Evolutionary conservation across 768 basidiomycete genomes (phyloP), one percentile per base, ranked within the genome.

Genomic region (Kwoniella heveanensis): DNA sequence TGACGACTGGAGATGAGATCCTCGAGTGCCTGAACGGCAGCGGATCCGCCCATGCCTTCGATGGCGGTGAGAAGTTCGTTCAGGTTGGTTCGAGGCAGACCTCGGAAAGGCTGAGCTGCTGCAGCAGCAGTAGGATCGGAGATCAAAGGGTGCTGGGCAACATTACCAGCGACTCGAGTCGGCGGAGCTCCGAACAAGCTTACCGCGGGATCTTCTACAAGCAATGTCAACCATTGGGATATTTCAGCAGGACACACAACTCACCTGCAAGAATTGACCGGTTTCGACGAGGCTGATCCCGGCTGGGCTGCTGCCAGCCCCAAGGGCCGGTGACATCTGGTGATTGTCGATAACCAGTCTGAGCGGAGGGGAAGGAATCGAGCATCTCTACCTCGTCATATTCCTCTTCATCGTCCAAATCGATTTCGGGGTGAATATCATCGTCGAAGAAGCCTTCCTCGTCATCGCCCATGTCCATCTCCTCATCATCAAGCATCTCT

Each of bases 21-120:
- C 58, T 93, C 89, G 70, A 96, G 85, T 26, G 93, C 82, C 71
- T 93, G 91, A 19, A 88, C 84, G 8, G 90, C 90, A 25, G 90
- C 89, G 10, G 86, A 86, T 0, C 90, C 90, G 58, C 94, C 86
- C 58, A 92, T 86, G 62, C 88, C 87, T 64, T 92, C 88, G 47
- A 96, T 86, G 17, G 87, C 89, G 64, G 88, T 86, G 24, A 91
- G 80, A 47, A 92, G 82, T 50, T 89, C 88, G 39, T 77, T 71
- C 44, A 78, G 68, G 61, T 58, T 72, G 83, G 83, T 51, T 80
- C 82, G 10, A 81, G 65, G 30, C 84, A 81, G 21, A 80, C 74
- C 50, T 85, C 86, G 64, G 80, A 83, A 5, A 82, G 71, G 17
- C 80, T 77, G 6, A 64, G 54, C 39, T 10, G 39, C 15, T 64